Base-by-base conservation (phyloP, 129 eudicot genomes). In the Ambrosia artemisiifolia region DNA sequence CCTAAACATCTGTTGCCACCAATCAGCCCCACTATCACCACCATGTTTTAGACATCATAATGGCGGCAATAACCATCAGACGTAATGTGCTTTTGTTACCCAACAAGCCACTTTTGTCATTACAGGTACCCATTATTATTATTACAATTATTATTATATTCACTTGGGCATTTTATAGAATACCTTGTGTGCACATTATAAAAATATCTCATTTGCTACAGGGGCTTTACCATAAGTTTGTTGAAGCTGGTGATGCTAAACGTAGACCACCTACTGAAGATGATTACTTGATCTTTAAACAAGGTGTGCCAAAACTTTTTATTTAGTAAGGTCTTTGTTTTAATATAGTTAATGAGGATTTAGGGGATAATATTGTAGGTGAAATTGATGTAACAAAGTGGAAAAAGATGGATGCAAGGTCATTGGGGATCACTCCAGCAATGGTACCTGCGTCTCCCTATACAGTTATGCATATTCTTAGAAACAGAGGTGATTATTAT, bases 381-480 rank as follows among this genome's bases (percentile, higher is more conserved):
- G 33, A 35, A 50, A 33, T 78, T 63, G 71, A 77, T 42, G 48
- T 40, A 40, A 6, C 90, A 34, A 78, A 80, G 62, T 86, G 95
- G 94, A 83, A 67, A 40, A 83, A 77, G 86, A 44, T 88, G 80
- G 88, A 92, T 80, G 75, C 96, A 8, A 83, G 87, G 72, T 59
- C 78, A 5, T 28, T 92, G 74, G 98, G 96, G 63, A 64, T 92
- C 50, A 49, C 35, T 1, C 33, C 43, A 35, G 9, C 11, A 40
- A 86, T 74, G 90, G 67, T 91, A 61, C 76, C 98, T 3, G 30
- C 28, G 8, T 10, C 90, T 34, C 80, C 94, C 3, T 76, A 78
- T 80, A 73, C 34, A 11, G 89, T 92, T 80, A 67, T 92, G 63
- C 83, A 83, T 65, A 14, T 42, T 79, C 86, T 92, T 54, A 83